These are phyloP conservation scores for Talaromyces rugulosus DNA, from an alignment of 2,329 filamentous ascomycete species.

Conservation along the genomic window DNA sequence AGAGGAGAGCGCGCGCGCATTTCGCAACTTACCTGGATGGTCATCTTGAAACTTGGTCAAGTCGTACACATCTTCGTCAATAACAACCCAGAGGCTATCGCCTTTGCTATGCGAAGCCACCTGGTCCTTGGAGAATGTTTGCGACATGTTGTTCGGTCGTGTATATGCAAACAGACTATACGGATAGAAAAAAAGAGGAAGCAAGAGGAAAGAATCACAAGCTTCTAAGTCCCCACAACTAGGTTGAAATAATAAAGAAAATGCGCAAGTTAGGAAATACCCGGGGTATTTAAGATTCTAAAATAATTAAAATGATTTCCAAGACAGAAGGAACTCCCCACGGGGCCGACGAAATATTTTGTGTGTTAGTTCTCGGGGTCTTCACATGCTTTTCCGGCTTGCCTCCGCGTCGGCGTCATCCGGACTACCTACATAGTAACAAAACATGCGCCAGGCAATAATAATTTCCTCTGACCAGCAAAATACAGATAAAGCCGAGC, in stretches of 20 bases:
- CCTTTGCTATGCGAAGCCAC: slow-evolving; percentile 89
- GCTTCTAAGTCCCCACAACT: neutral
- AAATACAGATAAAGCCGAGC: neutral
- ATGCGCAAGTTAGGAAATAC: neutral
- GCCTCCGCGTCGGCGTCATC: slow-evolving; percentile 5
- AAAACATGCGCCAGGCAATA: neutral
- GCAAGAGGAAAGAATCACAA: neutral
- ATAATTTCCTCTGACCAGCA: neutral
- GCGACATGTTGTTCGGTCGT: slow-evolving; percentile 62
- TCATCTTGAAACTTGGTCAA: slow-evolving; percentile 83
- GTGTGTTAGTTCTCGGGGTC: slow-evolving; percentile 4
- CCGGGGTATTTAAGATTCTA: neutral
- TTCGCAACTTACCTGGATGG: slow-evolving; percentile 54
- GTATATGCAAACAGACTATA: neutral
- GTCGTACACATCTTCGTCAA: slow-evolving; percentile 95
- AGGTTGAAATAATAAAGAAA: neutral
- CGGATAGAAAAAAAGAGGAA: neutral
- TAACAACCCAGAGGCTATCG: slow-evolving; percentile 79
- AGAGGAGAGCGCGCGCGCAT: neutral
- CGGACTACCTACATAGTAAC: neutral
- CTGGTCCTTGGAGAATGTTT: slow-evolving; percentile 77
- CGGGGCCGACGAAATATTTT: slow-evolving; percentile 3
- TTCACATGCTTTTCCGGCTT: slow-evolving; percentile 12
- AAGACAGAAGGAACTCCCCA: neutral
- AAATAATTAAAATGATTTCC: neutral